These are phyloP conservation scores for Geum urbanum DNA, from an alignment of 306 rosid genomes.

Conservation along the genomic window DNA sequence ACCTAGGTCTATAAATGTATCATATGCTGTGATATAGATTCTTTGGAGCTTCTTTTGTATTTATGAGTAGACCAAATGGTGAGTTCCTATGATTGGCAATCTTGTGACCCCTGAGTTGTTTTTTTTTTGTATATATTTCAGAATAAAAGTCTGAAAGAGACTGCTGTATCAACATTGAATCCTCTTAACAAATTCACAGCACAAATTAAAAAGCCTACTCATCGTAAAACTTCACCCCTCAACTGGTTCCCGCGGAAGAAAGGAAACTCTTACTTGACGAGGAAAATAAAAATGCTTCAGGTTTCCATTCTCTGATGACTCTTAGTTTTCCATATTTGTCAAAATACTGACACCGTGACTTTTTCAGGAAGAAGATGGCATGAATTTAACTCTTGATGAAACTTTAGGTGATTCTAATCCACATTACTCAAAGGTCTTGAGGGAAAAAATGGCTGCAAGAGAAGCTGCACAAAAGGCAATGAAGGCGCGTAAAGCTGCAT, in stretches of 20 bases:
- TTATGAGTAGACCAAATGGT: background rate
- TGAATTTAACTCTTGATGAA: conserved; percentile 84
- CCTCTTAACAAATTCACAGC: conserved; percentile 60
- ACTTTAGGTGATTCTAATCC: conserved; percentile 91
- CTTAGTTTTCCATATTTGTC: background rate
- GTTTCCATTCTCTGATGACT: conserved; percentile 32
- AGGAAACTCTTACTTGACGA: conserved; percentile 74
- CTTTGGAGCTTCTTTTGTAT: background rate
- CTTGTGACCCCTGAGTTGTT: background rate
- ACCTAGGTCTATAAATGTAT: background rate
- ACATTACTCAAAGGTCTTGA: conserved; percentile 74
- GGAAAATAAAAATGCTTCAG: conserved; percentile 94
- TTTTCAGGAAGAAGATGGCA: conserved; percentile 69
- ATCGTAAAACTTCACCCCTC: conserved; percentile 70
- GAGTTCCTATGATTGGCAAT: background rate
- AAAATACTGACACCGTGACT: conserved; percentile 8
- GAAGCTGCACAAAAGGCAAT: conserved; percentile 78
- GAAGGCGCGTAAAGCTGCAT: conserved; percentile 78
- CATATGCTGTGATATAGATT: background rate
- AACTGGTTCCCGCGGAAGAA: conserved; percentile 91
- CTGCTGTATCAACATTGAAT: conserved; percentile 39
- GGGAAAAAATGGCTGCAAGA: conserved; percentile 91
- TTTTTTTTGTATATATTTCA: conserved; percentile 29
- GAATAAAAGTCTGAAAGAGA: conserved; percentile 57
- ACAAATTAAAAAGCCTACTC: conserved; percentile 78